Percentiles rank a stretch among this genome's conserved stretches.
Conservation (phyloP, 2,329 filamentous ascomycete species). For the Fusarium vanettenii region DNA sequence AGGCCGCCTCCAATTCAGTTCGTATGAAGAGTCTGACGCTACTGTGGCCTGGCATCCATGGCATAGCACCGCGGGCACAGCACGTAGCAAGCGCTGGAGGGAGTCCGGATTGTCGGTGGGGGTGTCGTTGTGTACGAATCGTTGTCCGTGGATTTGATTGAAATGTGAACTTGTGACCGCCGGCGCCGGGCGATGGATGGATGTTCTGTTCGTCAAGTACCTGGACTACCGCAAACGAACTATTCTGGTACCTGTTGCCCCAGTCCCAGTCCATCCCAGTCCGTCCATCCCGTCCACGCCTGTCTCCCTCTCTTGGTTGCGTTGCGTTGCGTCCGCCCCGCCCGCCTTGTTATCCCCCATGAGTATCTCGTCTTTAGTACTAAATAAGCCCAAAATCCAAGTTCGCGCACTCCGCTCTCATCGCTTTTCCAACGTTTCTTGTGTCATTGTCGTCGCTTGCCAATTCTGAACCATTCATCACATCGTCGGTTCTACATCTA, state of each 20-base stretch:
- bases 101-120: conserved; percentile 23
- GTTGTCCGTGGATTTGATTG: conserved; percentile 27
- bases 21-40: conserved; percentile 3
- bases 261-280: conserved; percentile 6
- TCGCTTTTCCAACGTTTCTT: conserved; percentile 20
- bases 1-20: conserved; percentile 1
- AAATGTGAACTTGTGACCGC: conserved; percentile 41
- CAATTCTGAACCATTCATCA: conserved; percentile 15
- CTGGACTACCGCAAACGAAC: conserved; percentile 27
- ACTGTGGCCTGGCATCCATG: neutral
- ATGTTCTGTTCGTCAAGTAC: neutral
- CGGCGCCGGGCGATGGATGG: conserved; percentile 34
- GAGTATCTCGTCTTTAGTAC: neutral
- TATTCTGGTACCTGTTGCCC: conserved; percentile 14
- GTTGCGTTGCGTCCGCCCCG: neutral
- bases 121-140: conserved; percentile 16
- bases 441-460: conserved; percentile 27
- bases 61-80: neutral
- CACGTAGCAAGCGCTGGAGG: conserved; percentile 2
- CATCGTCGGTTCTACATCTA: conserved; percentile 5
- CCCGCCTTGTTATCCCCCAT: conserved; percentile 4
- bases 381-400: conserved; percentile 30
- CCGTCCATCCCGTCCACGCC: conserved; percentile 4
- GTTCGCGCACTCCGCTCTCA: conserved; percentile 17
- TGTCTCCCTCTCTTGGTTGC: neutral